Evolutionary conservation across 805 yeast genomes (phyloP).

Genomic region (Hanseniaspora clermontiae): DNA sequence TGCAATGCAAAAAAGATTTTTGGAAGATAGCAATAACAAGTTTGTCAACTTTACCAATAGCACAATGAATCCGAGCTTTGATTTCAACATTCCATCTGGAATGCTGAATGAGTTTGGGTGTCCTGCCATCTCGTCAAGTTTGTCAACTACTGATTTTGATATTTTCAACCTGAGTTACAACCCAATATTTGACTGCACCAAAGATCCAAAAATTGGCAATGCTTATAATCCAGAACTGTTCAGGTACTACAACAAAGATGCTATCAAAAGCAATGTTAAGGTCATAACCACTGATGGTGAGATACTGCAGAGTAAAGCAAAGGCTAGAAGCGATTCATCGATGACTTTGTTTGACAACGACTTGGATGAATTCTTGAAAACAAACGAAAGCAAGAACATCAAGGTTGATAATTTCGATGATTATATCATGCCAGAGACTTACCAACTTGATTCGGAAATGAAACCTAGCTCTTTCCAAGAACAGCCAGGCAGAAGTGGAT

Average conservation of each 20-base stretch:
- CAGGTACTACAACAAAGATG: slow-evolving; percentile 1
- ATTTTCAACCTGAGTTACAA: slow-evolving; percentile 46
- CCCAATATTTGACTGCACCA: slow-evolving; percentile 23
- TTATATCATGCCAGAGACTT: slow-evolving; percentile 5
- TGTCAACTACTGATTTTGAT: slow-evolving; percentile 55
- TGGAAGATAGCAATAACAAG: slow-evolving; percentile 48
- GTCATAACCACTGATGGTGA: slow-evolving; percentile 19
- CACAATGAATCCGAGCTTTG: slow-evolving; percentile 68
- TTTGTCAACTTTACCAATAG: slow-evolving; percentile 81
- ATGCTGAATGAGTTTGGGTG: slow-evolving; percentile 30
- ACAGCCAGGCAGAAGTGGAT: slow-evolving; percentile 18
- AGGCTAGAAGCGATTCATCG: slow-evolving; percentile 18
- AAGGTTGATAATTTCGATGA: background rate
- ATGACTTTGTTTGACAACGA: background rate
- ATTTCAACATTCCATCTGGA: slow-evolving; percentile 44
- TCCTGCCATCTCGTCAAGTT: slow-evolving; percentile 58
- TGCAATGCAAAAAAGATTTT: slow-evolving; percentile 57
- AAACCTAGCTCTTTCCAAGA: background rate
- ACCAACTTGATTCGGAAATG: slow-evolving; percentile 6
- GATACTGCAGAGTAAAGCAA: slow-evolving; percentile 24
- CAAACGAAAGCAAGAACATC: background rate
- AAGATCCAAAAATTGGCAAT: slow-evolving; percentile 18
- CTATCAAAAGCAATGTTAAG: slow-evolving; percentile 26
- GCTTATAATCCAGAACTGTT: slow-evolving; percentile 18
- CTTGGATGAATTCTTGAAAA: slow-evolving; percentile 5